A percentile compares a stretch with the other conserved stretches of the same genome.
phyloP scores from a whole-genome alignment of 345 rosid genomes.

The Euphorbia pulcherrima region DNA sequence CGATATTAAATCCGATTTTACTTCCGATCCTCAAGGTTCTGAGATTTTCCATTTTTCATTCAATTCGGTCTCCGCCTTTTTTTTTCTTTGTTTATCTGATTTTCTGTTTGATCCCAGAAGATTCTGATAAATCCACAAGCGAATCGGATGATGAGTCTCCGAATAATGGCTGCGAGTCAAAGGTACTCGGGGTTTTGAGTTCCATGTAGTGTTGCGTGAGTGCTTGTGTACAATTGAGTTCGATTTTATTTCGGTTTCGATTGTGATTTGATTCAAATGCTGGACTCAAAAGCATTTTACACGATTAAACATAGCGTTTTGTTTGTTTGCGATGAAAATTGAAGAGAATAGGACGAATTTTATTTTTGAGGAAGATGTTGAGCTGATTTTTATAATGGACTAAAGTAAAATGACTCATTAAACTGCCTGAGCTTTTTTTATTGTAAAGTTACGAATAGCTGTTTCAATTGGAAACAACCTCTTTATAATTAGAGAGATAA shows the following conservation, averaged over 20 bases:
- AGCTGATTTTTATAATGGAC: too few species aligned
- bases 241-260: neutral
- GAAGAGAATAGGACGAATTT: neutral
- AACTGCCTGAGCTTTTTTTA: too few species aligned
- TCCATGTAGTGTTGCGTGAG: neutral
- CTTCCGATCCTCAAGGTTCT: conserved; percentile 66
- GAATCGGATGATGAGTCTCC: conserved; percentile 19
- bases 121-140: conserved; percentile 35
- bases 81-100: neutral
- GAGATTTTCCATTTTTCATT: conserved; percentile 9
- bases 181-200: conserved; percentile 32
- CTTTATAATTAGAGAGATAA: too few species aligned
- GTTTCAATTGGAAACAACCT: too few species aligned
- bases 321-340: conserved; percentile 23
- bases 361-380: neutral
- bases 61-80: neutral
- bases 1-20: conserved; percentile 52
- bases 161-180: conserved; percentile 37
- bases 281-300: neutral
- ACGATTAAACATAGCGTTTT: neutral
- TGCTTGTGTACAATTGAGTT: neutral
- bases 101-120: conserved; percentile 34
- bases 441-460: too few species aligned
- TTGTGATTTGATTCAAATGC: neutral
- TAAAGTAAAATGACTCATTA: too few species aligned